Conservation (phyloP, 257 asterid species). For the Solanum dulcamara region DNA sequence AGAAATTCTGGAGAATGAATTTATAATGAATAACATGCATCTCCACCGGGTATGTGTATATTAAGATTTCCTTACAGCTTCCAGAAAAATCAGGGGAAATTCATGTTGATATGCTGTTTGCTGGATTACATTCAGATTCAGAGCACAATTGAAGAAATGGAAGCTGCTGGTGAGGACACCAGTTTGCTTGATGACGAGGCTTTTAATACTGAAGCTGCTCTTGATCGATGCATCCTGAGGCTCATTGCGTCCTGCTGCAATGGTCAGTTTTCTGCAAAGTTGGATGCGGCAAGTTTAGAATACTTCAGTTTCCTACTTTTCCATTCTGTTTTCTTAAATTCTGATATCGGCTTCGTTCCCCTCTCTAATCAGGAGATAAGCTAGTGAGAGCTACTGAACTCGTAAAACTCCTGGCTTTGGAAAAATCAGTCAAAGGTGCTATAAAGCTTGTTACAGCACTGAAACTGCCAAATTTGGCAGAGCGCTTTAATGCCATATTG, state of each 20-base stretch:
- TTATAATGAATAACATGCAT: constrained; percentile 66
- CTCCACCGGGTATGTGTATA: constrained; percentile 42
- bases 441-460: constrained; percentile 85
- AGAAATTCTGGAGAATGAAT: constrained; percentile 85
- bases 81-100: background rate
- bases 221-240: constrained; percentile 89
- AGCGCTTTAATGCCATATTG: constrained; percentile 72
- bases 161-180: constrained; percentile 47
- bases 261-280: constrained; percentile 25
- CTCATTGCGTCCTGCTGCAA: constrained; percentile 92
- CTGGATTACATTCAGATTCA: constrained; percentile 37
- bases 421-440: constrained; percentile 82
- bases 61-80: background rate
- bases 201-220: constrained; percentile 63
- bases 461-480: constrained; percentile 90
- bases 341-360: background rate
- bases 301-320: background rate
- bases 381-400: constrained; percentile 90
- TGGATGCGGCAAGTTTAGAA: background rate
- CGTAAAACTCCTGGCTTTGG: constrained; percentile 72
- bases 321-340: background rate
- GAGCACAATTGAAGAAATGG: constrained; percentile 59
- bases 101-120: background rate
- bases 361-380: constrained; percentile 61
- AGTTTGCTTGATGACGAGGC: constrained; percentile 80